These are phyloP conservation scores for Apiospora saccharicola DNA, from an alignment of 2,329 filamentous ascomycete species.

Conservation along the genomic window DNA sequence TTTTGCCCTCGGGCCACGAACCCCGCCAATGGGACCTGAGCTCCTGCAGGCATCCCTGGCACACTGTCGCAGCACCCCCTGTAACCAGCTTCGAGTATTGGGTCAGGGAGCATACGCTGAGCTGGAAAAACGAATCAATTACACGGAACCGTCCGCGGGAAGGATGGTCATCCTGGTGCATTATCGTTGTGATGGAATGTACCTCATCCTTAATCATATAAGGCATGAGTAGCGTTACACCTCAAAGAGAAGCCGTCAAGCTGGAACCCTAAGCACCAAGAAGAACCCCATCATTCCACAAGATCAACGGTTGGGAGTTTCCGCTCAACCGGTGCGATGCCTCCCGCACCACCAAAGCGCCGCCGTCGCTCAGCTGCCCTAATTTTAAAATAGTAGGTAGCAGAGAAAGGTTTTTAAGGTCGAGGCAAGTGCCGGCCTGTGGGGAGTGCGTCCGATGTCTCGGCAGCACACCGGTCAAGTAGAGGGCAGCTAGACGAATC, in stretches of 20 bases:
- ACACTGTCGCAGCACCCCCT: background rate
- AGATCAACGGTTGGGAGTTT: background rate
- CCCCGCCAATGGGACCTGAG: background rate
- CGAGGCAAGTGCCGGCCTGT: background rate
- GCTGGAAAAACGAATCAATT: background rate
- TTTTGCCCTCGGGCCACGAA: background rate
- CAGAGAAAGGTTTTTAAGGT: background rate
- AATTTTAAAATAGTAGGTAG: background rate
- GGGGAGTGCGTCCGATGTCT: background rate
- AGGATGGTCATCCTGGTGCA: background rate
- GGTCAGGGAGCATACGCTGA: background rate
- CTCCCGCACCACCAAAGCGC: background rate
- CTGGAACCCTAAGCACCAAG: background rate
- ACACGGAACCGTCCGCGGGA: no score
- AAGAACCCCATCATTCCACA: background rate
- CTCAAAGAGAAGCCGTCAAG: background rate
- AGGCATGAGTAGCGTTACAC: background rate
- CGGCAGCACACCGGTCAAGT: conserved; percentile 1
- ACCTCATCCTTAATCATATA: background rate
- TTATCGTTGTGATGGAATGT: background rate
- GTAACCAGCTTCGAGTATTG: background rate
- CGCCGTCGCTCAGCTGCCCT: background rate
- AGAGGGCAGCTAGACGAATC: background rate
- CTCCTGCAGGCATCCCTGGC: background rate
- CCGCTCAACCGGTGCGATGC: conserved; percentile 2